These are phyloP conservation scores for Chaetomium fimeti DNA, from an alignment of 495 filamentous ascomycete species.

Conservation along the genomic window DNA sequence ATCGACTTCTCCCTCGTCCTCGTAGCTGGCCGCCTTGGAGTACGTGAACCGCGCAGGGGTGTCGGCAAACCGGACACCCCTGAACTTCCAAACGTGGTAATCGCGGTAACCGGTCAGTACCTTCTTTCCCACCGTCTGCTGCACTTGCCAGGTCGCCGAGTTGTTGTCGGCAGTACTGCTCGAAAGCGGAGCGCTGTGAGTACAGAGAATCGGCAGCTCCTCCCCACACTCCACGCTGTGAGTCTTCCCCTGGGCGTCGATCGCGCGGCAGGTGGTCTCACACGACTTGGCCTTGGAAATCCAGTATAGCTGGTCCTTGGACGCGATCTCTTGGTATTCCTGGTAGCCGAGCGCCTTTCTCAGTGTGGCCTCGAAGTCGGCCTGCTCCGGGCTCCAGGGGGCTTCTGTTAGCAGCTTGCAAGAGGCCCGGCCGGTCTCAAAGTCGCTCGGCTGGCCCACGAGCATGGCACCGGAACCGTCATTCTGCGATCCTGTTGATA, in stretches of 20 bases:
- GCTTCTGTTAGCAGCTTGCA: conserved; percentile 34
- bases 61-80: conserved; percentile 44
- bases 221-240: conserved; percentile 24
- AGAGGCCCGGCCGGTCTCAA: conserved; percentile 21
- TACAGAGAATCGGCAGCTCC: conserved; percentile 39
- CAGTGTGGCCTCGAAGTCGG: conserved; percentile 34
- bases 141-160: conserved; percentile 35
- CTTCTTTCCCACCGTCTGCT: conserved; percentile 32
- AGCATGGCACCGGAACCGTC: conserved; percentile 32
- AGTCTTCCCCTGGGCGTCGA: conserved; percentile 32
- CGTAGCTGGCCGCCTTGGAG: conserved; percentile 29
- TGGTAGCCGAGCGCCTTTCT: conserved; percentile 37
- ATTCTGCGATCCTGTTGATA: conserved; percentile 26
- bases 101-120: conserved; percentile 42
- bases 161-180: conserved; percentile 31
- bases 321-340: conserved; percentile 26
- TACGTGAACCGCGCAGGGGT: conserved; percentile 40
- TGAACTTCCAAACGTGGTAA: conserved; percentile 42
- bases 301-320: conserved; percentile 39
- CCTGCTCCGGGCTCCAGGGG: conserved; percentile 33
- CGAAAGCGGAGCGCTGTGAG: conserved; percentile 39
- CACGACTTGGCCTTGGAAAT: conserved; percentile 28
- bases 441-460: conserved; percentile 29
- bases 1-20: conserved; percentile 24
- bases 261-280: conserved; percentile 28